Evolutionary conservation across 2,329 filamentous ascomycete genomes (phyloP), one percentile per base, ranked within the genome.

Genomic region (Venturia pyrina): DNA sequence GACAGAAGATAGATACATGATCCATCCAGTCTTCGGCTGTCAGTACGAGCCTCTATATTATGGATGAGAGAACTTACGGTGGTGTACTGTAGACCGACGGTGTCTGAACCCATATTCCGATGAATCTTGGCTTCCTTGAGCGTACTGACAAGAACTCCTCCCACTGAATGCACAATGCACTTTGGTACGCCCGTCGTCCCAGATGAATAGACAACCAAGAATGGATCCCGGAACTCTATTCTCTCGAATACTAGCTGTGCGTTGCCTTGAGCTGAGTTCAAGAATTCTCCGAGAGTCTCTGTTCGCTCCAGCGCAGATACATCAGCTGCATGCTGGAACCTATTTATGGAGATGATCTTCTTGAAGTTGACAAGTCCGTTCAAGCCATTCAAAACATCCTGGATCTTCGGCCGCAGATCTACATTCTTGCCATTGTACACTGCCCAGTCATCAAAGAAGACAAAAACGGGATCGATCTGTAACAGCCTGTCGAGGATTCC

Each of bases 171-270:
- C 2, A 93, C 89, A 68, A 96, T 95, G 67, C 90, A 92, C 72
- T 96, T 96, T 15, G 91, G 91, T 24, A 84, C 85, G 4, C 91
- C 91, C 0, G 91, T 96, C 0, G 91, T 96, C 1, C 91, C 91
- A 1, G 87, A 90, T 0, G 88, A 85, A 72, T 91, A 96, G 67
- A 88, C 89, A 44, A 96, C 83, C 43, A 93, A 77, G 75, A 90
- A 88, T 0, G 91, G 90, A 68, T 93, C 89, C 37, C 87, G 81
- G 73, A 93, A 95, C 0, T 76, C 81, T 6, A 90, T 78, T 48
- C 86, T 81, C 48, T 83, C 81, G 67, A 91, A 87, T 1, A 79
- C 76, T 0, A 84, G 70, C 21, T 75, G 71, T 6, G 76, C 73
- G 17, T 74, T 75, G 1, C 76, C 76, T 13, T 75, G 69, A 5